phyloP scores from a whole-genome alignment of 208 protist species.

The Leishmania aethiopica region DNA sequence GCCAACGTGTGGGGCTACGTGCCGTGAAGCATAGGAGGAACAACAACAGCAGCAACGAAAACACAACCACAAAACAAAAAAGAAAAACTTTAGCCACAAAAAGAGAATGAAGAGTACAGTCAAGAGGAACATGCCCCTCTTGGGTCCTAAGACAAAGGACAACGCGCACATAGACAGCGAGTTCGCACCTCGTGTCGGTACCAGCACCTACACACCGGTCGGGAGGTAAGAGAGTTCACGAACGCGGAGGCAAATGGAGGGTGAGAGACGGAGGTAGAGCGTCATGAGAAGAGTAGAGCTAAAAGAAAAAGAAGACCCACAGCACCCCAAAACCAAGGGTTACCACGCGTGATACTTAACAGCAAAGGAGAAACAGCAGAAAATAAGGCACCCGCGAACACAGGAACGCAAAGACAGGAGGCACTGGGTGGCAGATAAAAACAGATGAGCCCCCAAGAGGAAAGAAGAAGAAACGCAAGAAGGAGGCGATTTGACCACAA shows the following conservation, averaged over 20 bases:
- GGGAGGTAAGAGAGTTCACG: too few species aligned
- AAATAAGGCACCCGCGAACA: background rate
- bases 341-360: background rate
- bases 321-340: background rate
- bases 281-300: too few species aligned
- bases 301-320: too few species aligned
- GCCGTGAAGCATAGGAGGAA: background rate
- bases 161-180: background rate
- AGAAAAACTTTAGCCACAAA: background rate
- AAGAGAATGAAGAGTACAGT: background rate
- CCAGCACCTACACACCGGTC: too few species aligned
- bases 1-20: conserved; percentile 3
- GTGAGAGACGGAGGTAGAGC: too few species aligned
- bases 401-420: background rate
- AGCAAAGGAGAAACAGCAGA: background rate
- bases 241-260: too few species aligned
- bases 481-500: background rate
- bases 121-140: too few species aligned
- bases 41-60: background rate
- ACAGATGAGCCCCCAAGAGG: background rate
- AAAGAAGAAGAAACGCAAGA: background rate
- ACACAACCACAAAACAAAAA: background rate
- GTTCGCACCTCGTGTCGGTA: too few species aligned
- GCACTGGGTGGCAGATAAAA: background rate
- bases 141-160: background rate